Evolutionary conservation across 108 stramenopile species (phyloP), one percentile per base, ranked within the genome.

Genomic region (Asterionellopsis glacialis): DNA sequence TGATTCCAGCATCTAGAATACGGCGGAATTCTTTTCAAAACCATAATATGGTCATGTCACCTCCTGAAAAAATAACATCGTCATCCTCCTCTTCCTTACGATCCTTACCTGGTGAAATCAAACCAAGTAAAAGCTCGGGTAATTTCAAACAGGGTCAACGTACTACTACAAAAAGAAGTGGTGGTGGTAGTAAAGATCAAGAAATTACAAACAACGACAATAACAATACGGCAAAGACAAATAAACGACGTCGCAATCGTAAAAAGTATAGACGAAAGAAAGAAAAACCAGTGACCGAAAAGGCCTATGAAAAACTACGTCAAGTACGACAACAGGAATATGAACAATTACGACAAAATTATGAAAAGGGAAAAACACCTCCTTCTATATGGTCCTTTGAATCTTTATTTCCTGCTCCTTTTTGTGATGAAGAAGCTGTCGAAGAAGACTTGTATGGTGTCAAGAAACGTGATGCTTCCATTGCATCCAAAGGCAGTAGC

Each of bases 341-440:
- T 64, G 84, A 91, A 57, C 61, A 64, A 57, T 70, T 91, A 55
- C 63, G 73, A 7, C 64, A 54, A 22, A 59, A 68, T 26, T 81
- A 69, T 11, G 67, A 75, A 11, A 5, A 2, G 2, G 33, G 33
- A 7, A 7, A 33, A 33, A 7, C 33, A 33, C 33, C 33, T 33
- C 80, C 84, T 0, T 77, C 60, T 48, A 82, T 94, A 39, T 94
- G 88, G 88, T 76, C 73, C 41, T 94, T 94, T 59, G 92, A 94
- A 48, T 71, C 65, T 19, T 64, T 94, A 9, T 94, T 94, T 62
- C 83, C 88, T 13, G 75, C 68, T 28, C 77, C 92, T 0, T 81
- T 94, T 15, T 73, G 74, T 57, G 91, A 93, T 59, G 77, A 87
- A 40, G 64, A 72, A 56, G 69, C 79, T 50, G 71, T 92, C 41